Conservation (phyloP, 2,329 filamentous ascomycete species). For the Penicillium sp. region DNA sequence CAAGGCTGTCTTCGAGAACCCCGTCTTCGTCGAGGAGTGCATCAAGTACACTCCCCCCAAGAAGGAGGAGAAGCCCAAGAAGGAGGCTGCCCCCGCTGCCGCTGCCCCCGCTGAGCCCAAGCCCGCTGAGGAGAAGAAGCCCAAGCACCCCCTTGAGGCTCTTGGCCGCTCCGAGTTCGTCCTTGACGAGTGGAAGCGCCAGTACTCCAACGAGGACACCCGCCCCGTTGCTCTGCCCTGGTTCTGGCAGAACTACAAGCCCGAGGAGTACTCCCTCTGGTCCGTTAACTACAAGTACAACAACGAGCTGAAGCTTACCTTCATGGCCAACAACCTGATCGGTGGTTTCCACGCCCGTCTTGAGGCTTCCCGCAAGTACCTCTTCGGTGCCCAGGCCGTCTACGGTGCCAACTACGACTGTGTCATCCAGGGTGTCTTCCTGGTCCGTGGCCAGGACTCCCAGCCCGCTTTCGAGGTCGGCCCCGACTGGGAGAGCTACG, state of each 20-base stretch:
- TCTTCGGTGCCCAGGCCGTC: constrained; percentile 85
- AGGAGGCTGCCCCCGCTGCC: constrained; percentile 48
- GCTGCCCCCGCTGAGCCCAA: constrained; percentile 44
- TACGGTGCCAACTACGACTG: constrained; percentile 84
- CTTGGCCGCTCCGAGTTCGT: constrained; percentile 74
- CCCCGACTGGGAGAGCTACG: constrained; percentile 93
- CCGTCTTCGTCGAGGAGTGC: constrained; percentile 72
- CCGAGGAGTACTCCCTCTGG: constrained; percentile 94
- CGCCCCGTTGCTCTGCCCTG: constrained; percentile 73
- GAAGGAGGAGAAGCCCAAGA: constrained; percentile 56
- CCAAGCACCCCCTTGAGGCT: constrained; percentile 89
- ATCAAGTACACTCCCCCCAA: constrained; percentile 66
- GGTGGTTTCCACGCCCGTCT: constrained; percentile 96
- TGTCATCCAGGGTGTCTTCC: constrained; percentile 82
- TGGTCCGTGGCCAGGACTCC: constrained; percentile 72
- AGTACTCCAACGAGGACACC: constrained; percentile 94
- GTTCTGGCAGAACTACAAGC: constrained; percentile 96
- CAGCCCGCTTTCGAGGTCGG: constrained; percentile 92
- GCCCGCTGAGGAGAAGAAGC: constrained; percentile 62
- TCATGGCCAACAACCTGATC: constrained; percentile 99
- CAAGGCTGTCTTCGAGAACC: constrained; percentile 65
- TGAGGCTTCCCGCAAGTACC: constrained; percentile 93
- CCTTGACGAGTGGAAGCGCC: constrained; percentile 96
- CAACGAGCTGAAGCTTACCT: constrained; percentile 88
- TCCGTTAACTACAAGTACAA: constrained; percentile 97